Conservation (phyloP, 176 grass and related monocot species). For the Phoenix dactylifera region DNA sequence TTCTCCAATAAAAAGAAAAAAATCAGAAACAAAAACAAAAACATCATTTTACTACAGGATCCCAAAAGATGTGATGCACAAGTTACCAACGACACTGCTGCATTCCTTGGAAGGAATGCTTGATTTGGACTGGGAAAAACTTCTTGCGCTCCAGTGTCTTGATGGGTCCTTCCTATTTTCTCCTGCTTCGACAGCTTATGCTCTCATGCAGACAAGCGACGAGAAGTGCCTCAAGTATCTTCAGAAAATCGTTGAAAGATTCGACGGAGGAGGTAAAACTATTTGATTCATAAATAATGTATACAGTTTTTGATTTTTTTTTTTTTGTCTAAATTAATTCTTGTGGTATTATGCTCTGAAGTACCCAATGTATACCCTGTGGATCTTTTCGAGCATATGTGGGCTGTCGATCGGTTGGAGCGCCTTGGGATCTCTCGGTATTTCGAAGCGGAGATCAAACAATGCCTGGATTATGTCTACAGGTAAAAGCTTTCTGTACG, state of each 20-base stretch:
- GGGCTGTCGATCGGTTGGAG: constrained; percentile 58
- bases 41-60: constrained; percentile 32
- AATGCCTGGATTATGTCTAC: constrained; percentile 55
- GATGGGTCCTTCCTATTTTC: constrained; percentile 83
- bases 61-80: constrained; percentile 70
- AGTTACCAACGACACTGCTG: constrained; percentile 68
- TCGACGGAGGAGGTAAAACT: constrained; percentile 60
- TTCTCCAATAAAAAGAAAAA: no score
- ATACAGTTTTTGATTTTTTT: no score
- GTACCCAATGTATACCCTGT: constrained; percentile 79
- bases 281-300: no score
- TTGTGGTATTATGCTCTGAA: constrained; percentile 3
- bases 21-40: no score
- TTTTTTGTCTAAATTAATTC: no score
- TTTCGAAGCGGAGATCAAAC: constrained; percentile 61
- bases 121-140: constrained; percentile 56
- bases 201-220: constrained; percentile 63
- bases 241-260: constrained; percentile 36
- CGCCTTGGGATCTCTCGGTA: constrained; percentile 61
- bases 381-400: constrained; percentile 74
- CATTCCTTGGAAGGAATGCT: constrained; percentile 81
- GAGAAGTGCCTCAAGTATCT: constrained; percentile 68
- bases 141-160: constrained; percentile 52
- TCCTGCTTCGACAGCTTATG: constrained; percentile 72
- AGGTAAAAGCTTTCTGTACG: constrained; percentile 24